phyloP scores from a whole-genome alignment of 2,329 filamentous ascomycete species.

The Helminthosporium solani region DNA sequence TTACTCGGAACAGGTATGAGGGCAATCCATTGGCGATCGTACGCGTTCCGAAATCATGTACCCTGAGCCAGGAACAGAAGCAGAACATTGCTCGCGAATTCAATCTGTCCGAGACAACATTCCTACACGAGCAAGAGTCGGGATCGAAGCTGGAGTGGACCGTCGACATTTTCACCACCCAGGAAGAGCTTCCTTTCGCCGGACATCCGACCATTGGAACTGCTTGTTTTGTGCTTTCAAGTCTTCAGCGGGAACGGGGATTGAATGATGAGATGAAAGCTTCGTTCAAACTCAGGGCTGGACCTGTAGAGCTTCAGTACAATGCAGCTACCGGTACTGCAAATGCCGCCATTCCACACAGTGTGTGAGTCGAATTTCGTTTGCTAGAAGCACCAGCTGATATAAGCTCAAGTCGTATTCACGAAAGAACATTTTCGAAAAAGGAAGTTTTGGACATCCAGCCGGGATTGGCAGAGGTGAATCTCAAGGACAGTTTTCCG shows the following conservation, averaged over 20 bases:
- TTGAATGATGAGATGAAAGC: constrained; percentile 33
- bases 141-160: constrained; percentile 37
- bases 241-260: constrained; percentile 23
- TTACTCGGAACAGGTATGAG: constrained; percentile 49
- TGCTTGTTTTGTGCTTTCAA: constrained; percentile 49
- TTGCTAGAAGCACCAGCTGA: constrained; percentile 13
- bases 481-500: constrained; percentile 26
- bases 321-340: constrained; percentile 48
- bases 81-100: constrained; percentile 58
- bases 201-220: constrained; percentile 60
- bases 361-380: constrained; percentile 33
- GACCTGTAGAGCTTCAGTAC: constrained; percentile 47
- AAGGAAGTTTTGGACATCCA: constrained; percentile 37
- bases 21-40: constrained; percentile 62
- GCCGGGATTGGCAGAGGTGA: constrained; percentile 31
- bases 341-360: constrained; percentile 65
- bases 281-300: constrained; percentile 47
- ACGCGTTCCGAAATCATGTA: constrained; percentile 42
- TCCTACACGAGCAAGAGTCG: constrained; percentile 47
- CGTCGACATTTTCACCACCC: constrained; percentile 57
- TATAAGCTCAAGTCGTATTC: constrained; percentile 25
- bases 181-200: constrained; percentile 57
- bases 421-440: constrained; percentile 22
- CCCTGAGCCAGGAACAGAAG: constrained; percentile 51
- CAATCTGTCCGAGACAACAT: constrained; percentile 60